Evolutionary conservation across 139 green algal species (phyloP).

Genomic region (Coelastrella sp.): DNA sequence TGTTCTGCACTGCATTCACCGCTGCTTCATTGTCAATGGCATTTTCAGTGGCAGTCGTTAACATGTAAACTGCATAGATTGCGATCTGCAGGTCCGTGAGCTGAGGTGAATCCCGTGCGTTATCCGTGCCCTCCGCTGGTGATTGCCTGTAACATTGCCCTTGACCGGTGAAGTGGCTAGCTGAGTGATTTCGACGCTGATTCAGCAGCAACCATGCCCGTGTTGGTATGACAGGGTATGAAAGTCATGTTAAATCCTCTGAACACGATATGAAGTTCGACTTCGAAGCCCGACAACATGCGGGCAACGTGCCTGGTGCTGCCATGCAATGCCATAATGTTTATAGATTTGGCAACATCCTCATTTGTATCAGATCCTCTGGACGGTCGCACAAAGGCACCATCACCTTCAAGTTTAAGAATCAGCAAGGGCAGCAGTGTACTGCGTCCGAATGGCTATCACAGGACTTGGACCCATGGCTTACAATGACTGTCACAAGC

Average conservation of each 20-base stretch:
- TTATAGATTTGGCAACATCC: not conserved
- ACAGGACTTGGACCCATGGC: not conserved
- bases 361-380: not conserved
- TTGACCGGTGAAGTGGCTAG: too few species aligned
- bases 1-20: not conserved
- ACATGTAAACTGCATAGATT: too few species aligned
- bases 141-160: too few species aligned
- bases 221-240: too few species aligned
- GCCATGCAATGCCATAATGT: not conserved
- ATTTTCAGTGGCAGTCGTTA: too few species aligned
- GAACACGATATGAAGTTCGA: not conserved
- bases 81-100: not conserved
- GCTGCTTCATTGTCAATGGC: too few species aligned
- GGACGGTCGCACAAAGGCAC: not conserved
- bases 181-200: not conserved
- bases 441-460: not conserved
- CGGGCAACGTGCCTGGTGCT: not conserved
- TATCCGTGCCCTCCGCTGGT: not conserved
- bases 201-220: not conserved
- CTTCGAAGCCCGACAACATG: not conserved
- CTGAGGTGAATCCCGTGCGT: too few species aligned
- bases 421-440: not conserved
- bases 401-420: not conserved
- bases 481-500: not conserved
- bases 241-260: too few species aligned